Evolutionary conservation across 108 stramenopile genomes (phyloP), one percentile per base, ranked within the genome.

Genomic region (Cyclotella atomus): DNA sequence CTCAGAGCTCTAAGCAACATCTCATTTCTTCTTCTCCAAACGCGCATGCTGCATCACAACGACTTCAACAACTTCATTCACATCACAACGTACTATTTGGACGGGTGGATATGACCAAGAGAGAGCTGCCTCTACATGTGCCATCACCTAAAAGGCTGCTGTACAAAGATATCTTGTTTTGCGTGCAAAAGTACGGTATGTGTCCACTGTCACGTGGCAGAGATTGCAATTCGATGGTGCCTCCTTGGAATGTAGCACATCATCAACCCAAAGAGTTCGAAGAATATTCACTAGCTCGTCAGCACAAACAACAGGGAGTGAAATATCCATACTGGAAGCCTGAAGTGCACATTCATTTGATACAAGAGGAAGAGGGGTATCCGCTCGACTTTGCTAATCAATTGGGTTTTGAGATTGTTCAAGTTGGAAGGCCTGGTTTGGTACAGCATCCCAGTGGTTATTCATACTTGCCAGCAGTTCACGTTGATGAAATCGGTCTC

Each of bases 401-500:
- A 7, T 80, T 89, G 5, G 86, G 87, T n/a, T 85, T 92, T 76
- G 71, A 79, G 1, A 56, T 88, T 34, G 83, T 89, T 17, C 78
- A 77, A 60, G 64, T 87, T 16, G 56, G 66, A 34, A 56, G 41
- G 10, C 68, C 65, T 41, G 65, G 65, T 2, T 33, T 14, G 38
- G 47, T 28, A 32, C 35, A 41, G 63, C 87, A 91, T 61, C 82
- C 85, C 0, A 80, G 85, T 41, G 89, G 89, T 46, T 61, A 93
- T 45, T 89, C 85, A 0, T 88, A 92, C 74, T 68, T 87, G 21
- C 97, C 97, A 12, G 89, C 88, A 9, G 66, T 97, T 24, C 86
- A 96, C 64, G 96, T 91, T 19, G 95, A 97, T 68, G 97, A 98
- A 88, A 96, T 96, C 59, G 96, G 97, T 16, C 61, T 98, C 30